Base-by-base conservation (phyloP, 352 stramenopile genomes). In the Pythium brassicae region DNA sequence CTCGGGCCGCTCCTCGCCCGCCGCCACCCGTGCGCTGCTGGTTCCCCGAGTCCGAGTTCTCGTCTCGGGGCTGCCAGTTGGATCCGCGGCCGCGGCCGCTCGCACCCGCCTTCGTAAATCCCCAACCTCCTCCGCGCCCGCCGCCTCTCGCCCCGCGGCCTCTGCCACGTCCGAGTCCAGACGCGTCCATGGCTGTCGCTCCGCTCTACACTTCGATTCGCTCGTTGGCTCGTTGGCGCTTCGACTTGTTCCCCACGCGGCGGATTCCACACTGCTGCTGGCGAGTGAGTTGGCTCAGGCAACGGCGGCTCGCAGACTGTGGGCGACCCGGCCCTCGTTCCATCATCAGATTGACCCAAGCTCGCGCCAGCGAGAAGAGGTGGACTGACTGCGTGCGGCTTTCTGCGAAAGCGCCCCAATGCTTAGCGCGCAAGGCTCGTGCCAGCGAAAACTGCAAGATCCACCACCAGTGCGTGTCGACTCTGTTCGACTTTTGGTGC, bases 141-240 rank as follows among this genome's bases (percentile, higher is more conserved):
- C 4, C 15, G 23, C 51, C 37, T 20, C 51, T 26, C 34, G 17
- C 11, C 17, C 26, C 37, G 23, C 50, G 35, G 15, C 51, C 39
- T 3, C 29, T 4, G 10, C 26, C 26, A 10, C 51, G 51, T 39
- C 51, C 50, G 9, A 20, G 43, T 22, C 39, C n/a, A 19, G 53
- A 42, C 32, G 27, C 14, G 27, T 59, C 53, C 42, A 59, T 59
- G 37, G n/a, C 37, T 40, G n/a, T 42, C 34, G n/a, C 32, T 45
- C 23, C 15, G 32, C 32, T 37, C 32, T 37, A 7, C 32, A 11
- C 14, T 11, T 37, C 32, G 32, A 37, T 9, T 37, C 32, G 5
- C 2, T 37, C 32, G 6, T n/a, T n/a, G n/a, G n/a, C 26, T 0
- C 15, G 10, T 26, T 27, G 5, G 10, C 22, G 19, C 46, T 22